Percentiles rank a stretch among this genome's conserved stretches.
These are phyloP conservation scores for Yarrowia hollandica DNA, from an alignment of 805 yeast genomes.

Conservation along the genomic window DNA sequence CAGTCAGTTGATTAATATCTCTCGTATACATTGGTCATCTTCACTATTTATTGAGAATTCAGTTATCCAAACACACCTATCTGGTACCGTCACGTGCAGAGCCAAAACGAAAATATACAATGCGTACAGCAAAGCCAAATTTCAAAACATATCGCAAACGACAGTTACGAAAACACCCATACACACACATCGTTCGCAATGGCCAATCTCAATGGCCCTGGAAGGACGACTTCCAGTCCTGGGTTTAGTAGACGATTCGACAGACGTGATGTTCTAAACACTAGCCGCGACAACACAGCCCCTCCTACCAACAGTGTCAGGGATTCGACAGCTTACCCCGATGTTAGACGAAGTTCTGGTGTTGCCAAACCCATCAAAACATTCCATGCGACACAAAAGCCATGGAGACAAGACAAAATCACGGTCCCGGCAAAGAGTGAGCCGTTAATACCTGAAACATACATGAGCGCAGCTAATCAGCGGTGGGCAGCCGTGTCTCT, in stretches of 20 bases:
- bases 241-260: conserved; percentile 17
- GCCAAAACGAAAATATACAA: conserved; percentile 21
- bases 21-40: too few relatives aligned
- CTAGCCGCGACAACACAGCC: conserved; percentile 8
- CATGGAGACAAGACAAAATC: conserved; percentile 20
- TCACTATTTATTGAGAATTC: too few relatives aligned
- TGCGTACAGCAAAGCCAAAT: conserved; percentile 21
- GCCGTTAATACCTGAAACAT: conserved; percentile 57
- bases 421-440: neutral
- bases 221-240: conserved; percentile 14
- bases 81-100: conserved; percentile 27
- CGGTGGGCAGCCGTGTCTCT: conserved; percentile 64
- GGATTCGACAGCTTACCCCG: neutral
- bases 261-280: conserved; percentile 7
- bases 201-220: conserved; percentile 28
- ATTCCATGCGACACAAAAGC: conserved; percentile 16
- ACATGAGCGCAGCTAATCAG: conserved; percentile 76
- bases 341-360: neutral
- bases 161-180: neutral
- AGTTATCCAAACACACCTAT: too few relatives aligned
- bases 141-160: conserved; percentile 25
- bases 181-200: conserved; percentile 1
- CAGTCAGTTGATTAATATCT: too few relatives aligned
- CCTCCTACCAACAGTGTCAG: conserved; percentile 14
- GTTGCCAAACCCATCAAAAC: conserved; percentile 19